These are phyloP conservation scores for Agrostemma githago DNA, from an alignment of 148 eudicot species.

Conservation along the genomic window DNA sequence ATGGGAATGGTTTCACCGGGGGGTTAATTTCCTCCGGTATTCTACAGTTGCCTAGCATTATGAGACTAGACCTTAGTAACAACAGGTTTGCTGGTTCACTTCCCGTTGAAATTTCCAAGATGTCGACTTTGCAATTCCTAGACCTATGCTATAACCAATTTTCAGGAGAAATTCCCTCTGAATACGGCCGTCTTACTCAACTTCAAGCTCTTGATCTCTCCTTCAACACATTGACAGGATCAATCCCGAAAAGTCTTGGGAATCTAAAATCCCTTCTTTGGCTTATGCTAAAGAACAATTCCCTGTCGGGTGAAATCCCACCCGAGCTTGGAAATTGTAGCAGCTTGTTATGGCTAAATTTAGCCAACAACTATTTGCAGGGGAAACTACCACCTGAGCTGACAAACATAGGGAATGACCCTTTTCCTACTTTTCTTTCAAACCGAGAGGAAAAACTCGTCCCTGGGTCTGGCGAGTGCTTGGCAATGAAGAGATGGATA, in stretches of 20 bases:
- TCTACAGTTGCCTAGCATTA: constrained; percentile 44
- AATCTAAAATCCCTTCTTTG: constrained; percentile 72
- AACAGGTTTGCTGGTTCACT: constrained; percentile 71
- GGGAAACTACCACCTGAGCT: constrained; percentile 60
- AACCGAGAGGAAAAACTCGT: constrained; percentile 37
- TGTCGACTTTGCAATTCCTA: constrained; percentile 52
- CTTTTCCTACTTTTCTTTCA: constrained; percentile 45
- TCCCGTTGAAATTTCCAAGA: constrained; percentile 49
- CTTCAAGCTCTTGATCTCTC: constrained; percentile 90
- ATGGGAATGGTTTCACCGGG: constrained; percentile 49
- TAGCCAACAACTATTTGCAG: constrained; percentile 58
- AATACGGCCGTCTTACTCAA: constrained; percentile 46
- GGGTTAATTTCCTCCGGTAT: constrained; percentile 74
- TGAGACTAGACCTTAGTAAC: constrained; percentile 66
- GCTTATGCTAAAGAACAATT: constrained; percentile 89
- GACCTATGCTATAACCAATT: constrained; percentile 64
- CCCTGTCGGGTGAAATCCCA: constrained; percentile 72
- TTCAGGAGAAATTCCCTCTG: constrained; percentile 60
- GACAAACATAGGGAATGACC: constrained; percentile 55
- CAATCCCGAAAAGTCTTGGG: constrained; percentile 68
- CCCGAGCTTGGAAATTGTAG: constrained; percentile 72
- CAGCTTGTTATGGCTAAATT: constrained; percentile 87
- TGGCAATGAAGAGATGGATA: constrained; percentile 85
- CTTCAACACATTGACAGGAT: constrained; percentile 52
- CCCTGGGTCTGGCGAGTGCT: constrained; percentile 78